Evolutionary conservation across 306 rosid genomes (phyloP).

Genomic region (Citrullus colocynthis): DNA sequence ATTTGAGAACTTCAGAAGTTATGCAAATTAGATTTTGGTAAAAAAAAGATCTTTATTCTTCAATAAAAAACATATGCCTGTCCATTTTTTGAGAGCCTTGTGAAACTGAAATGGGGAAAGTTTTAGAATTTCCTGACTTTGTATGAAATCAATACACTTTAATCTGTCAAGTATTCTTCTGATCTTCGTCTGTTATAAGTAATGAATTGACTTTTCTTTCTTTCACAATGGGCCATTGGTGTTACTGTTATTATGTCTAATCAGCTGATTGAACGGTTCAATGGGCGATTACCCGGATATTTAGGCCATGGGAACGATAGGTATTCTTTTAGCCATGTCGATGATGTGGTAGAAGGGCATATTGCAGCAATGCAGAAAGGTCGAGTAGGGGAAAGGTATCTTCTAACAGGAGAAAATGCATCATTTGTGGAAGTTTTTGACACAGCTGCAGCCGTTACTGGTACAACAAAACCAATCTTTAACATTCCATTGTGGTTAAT

Average conservation of each 20-base stretch:
- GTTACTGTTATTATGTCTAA: background rate
- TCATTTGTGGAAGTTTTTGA: constrained; percentile 68
- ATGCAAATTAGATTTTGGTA: background rate
- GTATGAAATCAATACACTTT: background rate
- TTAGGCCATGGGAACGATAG: constrained; percentile 55
- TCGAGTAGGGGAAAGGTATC: constrained; percentile 51
- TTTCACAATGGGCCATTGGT: background rate
- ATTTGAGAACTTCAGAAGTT: background rate
- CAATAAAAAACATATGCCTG: background rate
- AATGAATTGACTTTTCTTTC: background rate
- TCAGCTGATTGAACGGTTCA: constrained; percentile 68
- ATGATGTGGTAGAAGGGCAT: constrained; percentile 82
- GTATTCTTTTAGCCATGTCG: constrained; percentile 70
- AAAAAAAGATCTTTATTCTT: background rate
- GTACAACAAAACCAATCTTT: constrained; percentile 41
- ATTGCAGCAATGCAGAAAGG: constrained; percentile 62
- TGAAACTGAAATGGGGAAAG: background rate
- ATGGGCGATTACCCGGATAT: constrained; percentile 80
- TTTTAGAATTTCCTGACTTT: background rate
- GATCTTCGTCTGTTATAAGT: background rate
- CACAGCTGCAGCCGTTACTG: constrained; percentile 51
- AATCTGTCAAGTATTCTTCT: background rate
- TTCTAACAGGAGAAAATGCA: constrained; percentile 80
- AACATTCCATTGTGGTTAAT: constrained; percentile 62
- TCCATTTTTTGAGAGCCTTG: background rate